phyloP scores from a whole-genome alignment of 805 yeast genomes.

The Starmerella bombicola region DNA sequence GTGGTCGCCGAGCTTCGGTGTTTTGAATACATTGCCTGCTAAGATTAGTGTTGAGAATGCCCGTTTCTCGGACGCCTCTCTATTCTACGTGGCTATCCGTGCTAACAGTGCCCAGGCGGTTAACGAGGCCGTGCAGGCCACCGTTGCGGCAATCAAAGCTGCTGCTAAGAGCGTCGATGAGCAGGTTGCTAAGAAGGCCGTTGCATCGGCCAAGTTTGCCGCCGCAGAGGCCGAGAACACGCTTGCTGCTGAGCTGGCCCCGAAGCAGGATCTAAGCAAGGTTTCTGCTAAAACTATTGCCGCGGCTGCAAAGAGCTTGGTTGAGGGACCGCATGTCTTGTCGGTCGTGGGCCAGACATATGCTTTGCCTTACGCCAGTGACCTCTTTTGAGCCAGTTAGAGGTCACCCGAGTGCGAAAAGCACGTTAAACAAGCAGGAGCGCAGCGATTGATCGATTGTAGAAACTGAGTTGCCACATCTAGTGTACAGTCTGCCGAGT shows the following conservation, averaged over 20 bases:
- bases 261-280: slow-evolving; percentile 32
- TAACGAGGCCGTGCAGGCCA: slow-evolving; percentile 43
- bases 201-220: slow-evolving; percentile 47
- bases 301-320: slow-evolving; percentile 29
- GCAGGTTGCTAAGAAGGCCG: slow-evolving; percentile 38
- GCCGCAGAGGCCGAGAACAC: slow-evolving; percentile 34
- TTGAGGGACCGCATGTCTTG: slow-evolving; percentile 51
- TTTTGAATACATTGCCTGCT: slow-evolving; percentile 37
- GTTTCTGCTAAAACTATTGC: slow-evolving; percentile 27
- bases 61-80: slow-evolving; percentile 65
- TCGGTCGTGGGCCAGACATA: slow-evolving; percentile 84
- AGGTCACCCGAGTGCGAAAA: no score
- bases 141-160: slow-evolving; percentile 25
- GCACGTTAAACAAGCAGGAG: no score
- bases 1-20: slow-evolving; percentile 41
- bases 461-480: no score
- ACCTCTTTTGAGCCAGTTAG: slow-evolving; percentile 55
- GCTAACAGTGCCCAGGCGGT: slow-evolving; percentile 49
- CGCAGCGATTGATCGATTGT: no score
- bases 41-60: slow-evolving; percentile 41
- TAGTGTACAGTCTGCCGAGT: no score
- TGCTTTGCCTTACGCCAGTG: slow-evolving; percentile 78
- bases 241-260: slow-evolving; percentile 33
- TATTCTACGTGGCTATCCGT: slow-evolving; percentile 58
- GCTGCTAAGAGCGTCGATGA: slow-evolving; percentile 24